Evolutionary conservation across 2,329 filamentous ascomycete genomes (phyloP), one percentile per base, ranked within the genome.

Genomic region (Diaporthe batatas): DNA sequence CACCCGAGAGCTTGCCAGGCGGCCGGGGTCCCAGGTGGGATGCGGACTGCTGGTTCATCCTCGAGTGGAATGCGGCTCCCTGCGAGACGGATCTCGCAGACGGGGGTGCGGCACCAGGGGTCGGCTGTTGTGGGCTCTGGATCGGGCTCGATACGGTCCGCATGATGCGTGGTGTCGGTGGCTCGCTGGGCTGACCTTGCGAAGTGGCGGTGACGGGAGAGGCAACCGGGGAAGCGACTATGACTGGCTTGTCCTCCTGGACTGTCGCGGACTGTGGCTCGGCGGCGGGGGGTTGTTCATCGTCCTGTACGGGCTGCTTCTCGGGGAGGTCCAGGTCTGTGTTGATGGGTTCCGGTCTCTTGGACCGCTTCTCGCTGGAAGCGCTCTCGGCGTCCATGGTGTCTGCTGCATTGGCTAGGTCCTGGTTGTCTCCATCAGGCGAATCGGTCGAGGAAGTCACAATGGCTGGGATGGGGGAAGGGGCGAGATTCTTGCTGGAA

Each of bases 1-100:
- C 95, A 11, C 93, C 95, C 10, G 94, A 95, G 32, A 98, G 89
- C 78, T 94, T 96, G 76, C 92, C 88, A 80, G 95, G 97, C 80
- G 93, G 44, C n/a, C 71, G 94, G 4, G 89, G 85, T 59, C 87
- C 84, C 65, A 92, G 79, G 68, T 87, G 87, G 18, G 82, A 82
- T 57, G 79, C 81, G 39, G 85, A 82, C 76, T 90, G 88, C 75
- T 88, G 89, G 10, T 84, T 84, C 62, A 88, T 83, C 73, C 85
- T 88, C 76, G 89, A 87, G 71, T 89, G 77, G 76, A 86, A 90
- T 16, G 88, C 86, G 10, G 89, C 85, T 29, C 90, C 87, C 4
- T 88, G 86, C 44, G 90, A 91, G 54, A 87, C 84, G 36, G 89
- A 90, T 65, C 90, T 83, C 25, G 85, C 83, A 55, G 80, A 82